phyloP scores from a whole-genome alignment of 2,329 filamentous ascomycete genomes.

The Aspergillus sp. region DNA sequence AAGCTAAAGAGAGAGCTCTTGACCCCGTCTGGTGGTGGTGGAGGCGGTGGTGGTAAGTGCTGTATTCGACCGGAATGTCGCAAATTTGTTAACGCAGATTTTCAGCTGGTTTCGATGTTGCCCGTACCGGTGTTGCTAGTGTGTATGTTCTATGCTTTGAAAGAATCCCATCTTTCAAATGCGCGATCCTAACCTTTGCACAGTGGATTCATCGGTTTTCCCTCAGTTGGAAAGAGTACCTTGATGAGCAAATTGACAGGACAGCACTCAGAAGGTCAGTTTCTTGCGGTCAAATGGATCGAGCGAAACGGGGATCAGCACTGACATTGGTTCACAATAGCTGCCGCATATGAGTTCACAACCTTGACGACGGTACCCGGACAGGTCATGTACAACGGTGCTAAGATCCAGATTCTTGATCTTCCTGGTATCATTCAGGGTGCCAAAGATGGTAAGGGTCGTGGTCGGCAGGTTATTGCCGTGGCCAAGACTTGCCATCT shows the following conservation, averaged over 20 bases:
- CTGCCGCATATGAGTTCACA: conserved; percentile 96
- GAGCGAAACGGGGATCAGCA: conserved; percentile 7
- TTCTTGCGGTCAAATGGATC: neutral
- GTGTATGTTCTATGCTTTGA: conserved; percentile 54
- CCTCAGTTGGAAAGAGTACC: conserved; percentile 97
- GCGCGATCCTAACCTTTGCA: conserved; percentile 13
- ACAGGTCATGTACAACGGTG: conserved; percentile 93
- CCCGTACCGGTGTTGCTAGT: conserved; percentile 93
- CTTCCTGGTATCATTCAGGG: conserved; percentile 98
- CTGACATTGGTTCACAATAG: conserved; percentile 39
- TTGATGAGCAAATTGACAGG: conserved; percentile 93
- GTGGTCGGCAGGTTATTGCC: conserved; percentile 97
- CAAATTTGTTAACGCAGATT: conserved; percentile 19
- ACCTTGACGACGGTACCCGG: conserved; percentile 96
- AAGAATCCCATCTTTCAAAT: neutral
- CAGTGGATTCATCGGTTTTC: conserved; percentile 90
- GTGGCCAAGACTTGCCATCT: conserved; percentile 98
- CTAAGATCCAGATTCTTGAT: conserved; percentile 97
- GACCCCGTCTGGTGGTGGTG: conserved; percentile 75
- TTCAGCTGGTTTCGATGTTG: conserved; percentile 87
- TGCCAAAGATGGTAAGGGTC: conserved; percentile 95
- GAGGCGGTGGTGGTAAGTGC: conserved; percentile 66
- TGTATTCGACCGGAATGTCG: neutral
- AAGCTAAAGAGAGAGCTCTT: conserved; percentile 96
- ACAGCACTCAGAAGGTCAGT: conserved; percentile 79